Conservation (phyloP, 176 grass and related monocot genomes). For the Aegilops tauschii region DNA sequence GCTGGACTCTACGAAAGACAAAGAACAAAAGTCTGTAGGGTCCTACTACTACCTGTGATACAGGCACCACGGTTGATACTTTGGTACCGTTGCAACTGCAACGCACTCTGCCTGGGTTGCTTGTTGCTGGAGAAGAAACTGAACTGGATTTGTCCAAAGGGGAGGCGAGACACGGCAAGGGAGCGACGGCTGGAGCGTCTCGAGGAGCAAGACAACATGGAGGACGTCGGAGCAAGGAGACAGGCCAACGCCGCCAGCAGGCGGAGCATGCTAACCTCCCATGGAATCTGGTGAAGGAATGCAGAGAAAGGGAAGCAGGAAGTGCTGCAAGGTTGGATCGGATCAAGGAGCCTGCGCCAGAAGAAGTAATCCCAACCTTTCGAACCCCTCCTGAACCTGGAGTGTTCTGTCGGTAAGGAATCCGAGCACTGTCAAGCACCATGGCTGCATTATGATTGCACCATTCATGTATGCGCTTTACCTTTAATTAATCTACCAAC, state of each 20-base stretch:
- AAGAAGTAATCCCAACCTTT: neutral
- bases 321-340: neutral
- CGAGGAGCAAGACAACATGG: neutral
- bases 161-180: neutral
- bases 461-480: neutral
- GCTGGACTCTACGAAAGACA: slow-evolving; percentile 78
- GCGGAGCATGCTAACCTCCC: neutral
- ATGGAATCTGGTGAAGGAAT: neutral
- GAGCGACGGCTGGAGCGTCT: neutral
- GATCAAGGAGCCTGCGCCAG: neutral
- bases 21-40: slow-evolving; percentile 72
- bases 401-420: neutral
- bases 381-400: neutral
- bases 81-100: neutral
- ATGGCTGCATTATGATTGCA: neutral
- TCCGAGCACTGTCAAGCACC: neutral
- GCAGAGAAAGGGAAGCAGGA: neutral
- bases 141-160: neutral
- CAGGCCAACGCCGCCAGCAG: neutral
- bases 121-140: neutral
- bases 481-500: neutral
- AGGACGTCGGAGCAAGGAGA: neutral
- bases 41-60: slow-evolving; percentile 71
- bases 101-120: neutral
- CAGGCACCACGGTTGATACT: neutral